Percentiles rank a stretch among this genome's conserved stretches.
phyloP scores from a whole-genome alignment of 345 rosid genomes.

The Brassica carinata region DNA sequence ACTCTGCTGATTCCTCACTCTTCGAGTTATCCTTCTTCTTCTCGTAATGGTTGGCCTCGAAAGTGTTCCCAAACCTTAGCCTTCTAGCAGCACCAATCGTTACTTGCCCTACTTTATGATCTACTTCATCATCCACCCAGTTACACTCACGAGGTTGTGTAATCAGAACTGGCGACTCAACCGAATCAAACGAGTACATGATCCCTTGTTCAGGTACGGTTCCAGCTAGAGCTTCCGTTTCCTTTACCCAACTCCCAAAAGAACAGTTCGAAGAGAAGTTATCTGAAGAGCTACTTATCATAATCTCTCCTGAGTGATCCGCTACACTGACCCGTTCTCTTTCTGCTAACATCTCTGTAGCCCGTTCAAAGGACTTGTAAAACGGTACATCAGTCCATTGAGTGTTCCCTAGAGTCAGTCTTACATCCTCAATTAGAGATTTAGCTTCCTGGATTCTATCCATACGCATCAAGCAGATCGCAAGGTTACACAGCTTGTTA shows the following conservation, averaged over 20 bases:
- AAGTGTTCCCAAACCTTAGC: conserved; percentile 28
- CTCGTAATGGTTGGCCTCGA: not conserved
- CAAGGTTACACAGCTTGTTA: conserved; percentile 77
- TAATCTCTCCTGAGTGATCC: not conserved
- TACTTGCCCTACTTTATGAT: conserved; percentile 8
- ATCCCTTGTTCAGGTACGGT: not conserved
- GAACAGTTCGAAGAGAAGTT: conserved; percentile 19
- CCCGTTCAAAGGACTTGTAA: conserved; percentile 60
- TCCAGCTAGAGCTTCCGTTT: conserved; percentile 2
- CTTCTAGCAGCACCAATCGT: conserved; percentile 29
- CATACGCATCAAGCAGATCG: conserved; percentile 71
- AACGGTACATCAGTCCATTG: conserved; percentile 49
- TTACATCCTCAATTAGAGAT: conserved; percentile 56
- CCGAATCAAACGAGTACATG: conserved; percentile 12
- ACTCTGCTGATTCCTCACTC: not conserved
- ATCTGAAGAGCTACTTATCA: conserved; percentile 23
- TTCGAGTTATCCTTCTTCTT: not conserved
- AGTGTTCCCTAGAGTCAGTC: conserved; percentile 37
- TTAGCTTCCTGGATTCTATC: conserved; percentile 69
- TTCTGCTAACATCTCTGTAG: conserved; percentile 52
- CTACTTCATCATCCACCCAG: conserved; percentile 17
- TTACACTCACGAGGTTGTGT: conserved; percentile 41
- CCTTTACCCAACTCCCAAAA: not conserved
- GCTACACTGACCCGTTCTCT: conserved; percentile 25
- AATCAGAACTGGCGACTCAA: conserved; percentile 25